Evolutionary conservation across 768 basidiomycete genomes (phyloP), one percentile per base, ranked within the genome.

Genomic region (Sporobolomyces pararoseus): DNA sequence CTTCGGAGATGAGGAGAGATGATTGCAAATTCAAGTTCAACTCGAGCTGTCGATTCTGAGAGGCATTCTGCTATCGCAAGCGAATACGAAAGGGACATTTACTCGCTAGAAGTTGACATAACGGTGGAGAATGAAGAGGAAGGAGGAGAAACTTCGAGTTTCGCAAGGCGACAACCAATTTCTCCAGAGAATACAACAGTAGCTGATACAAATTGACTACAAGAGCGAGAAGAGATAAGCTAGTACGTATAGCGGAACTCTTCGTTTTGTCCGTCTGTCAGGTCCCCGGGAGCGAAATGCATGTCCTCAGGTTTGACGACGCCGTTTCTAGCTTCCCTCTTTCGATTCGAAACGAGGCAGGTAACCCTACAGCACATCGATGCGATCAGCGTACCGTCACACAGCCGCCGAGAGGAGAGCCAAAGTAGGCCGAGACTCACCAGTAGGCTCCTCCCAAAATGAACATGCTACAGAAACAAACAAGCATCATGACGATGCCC

Each of bases 401-500:
- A 42, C 17, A 42, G 39, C 39, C 10, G 39, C 39, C 17, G 10
- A 42, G 17, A 17, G 9, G 39, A 42, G 17, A 9, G 39, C n/a
- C n/a, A 9, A 17, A 9, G 39, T 9, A 42, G 39, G 10, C 10
- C 14, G 54, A 35, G 4, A 35, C 54, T 9, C 32, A 55, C 54
- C 54, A 55, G 54, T 55, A 55, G 17, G 54, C 54, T 32, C 54
- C 63, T 9, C 49, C 63, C 5, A 39, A 19, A 27, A n/a, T 16
- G 27, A 32, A 47, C 63, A 64, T 64, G 7, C 14, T 4, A 13
- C 42, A 47, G 63, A 64, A 64, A 32, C 46, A 51, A 31, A 39
- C 63, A 21, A 64, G 63, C 63, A 64, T 64, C 42, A 46, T 37
- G 7, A 49, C 25, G 63, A 64, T 64, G 13, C 63, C 63, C 13